Conservation (phyloP, 805 yeast genomes). For the Yarrowia osloensis region DNA sequence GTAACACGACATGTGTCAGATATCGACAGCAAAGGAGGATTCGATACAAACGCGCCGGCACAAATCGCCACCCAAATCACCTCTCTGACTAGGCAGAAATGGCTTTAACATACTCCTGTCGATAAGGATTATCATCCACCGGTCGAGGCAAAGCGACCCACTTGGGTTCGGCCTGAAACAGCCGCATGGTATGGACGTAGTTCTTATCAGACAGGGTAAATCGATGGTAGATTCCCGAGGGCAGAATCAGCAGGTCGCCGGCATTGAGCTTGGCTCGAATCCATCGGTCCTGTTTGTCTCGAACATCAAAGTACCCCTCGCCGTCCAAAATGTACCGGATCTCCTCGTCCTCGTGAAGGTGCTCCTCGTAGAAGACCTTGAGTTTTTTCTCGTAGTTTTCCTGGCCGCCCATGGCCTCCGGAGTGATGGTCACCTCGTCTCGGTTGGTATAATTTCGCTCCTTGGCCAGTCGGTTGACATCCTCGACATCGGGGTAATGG, state of each 20-base stretch:
- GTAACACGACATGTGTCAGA: too few relatives aligned
- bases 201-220: slow-evolving; percentile 71
- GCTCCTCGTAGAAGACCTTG: slow-evolving; percentile 74
- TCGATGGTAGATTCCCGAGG: slow-evolving; percentile 93
- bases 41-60: too few relatives aligned
- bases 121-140: slow-evolving; percentile 50
- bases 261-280: slow-evolving; percentile 64
- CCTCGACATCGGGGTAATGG: slow-evolving; percentile 50
- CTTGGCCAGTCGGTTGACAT: slow-evolving; percentile 65
- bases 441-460: slow-evolving; percentile 77
- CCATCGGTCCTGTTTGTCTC: slow-evolving; percentile 70
- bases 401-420: slow-evolving; percentile 62
- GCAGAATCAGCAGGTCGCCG: slow-evolving; percentile 64
- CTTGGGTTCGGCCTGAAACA: slow-evolving; percentile 93
- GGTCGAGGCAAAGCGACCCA: slow-evolving; percentile 88
- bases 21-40: too few relatives aligned
- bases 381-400: slow-evolving; percentile 67
- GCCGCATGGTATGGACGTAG: slow-evolving; percentile 72
- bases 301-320: slow-evolving; percentile 86
- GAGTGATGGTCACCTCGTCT: slow-evolving; percentile 66
- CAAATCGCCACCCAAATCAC: too few relatives aligned
- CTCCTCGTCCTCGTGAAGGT: slow-evolving; percentile 95
- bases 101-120: slow-evolving; percentile 50
- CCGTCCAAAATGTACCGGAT: slow-evolving; percentile 89
- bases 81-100: slow-evolving; percentile 34